phyloP scores from a whole-genome alignment of 2,329 filamentous ascomycete species.

The Penicillium sp. region DNA sequence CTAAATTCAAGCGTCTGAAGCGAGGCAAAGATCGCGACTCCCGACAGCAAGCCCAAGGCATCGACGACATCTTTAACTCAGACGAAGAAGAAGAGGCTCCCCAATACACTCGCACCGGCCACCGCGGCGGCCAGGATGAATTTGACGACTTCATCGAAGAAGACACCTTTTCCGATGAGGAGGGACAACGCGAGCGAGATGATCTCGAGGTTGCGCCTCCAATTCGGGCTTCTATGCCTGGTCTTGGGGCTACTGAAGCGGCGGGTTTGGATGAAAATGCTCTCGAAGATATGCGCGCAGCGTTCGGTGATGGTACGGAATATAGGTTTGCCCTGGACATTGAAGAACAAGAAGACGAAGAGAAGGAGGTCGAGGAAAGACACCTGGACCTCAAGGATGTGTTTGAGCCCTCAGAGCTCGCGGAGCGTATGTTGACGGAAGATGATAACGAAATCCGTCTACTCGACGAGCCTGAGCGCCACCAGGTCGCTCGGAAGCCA shows the following conservation, averaged over 20 bases:
- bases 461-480: conserved; percentile 87
- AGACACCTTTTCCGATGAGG: conserved; percentile 86
- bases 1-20: conserved; percentile 95
- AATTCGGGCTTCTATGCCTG: conserved; percentile 66
- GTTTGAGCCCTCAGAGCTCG: conserved; percentile 92
- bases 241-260: conserved; percentile 71
- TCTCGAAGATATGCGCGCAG: conserved; percentile 91
- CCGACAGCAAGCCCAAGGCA: conserved; percentile 64
- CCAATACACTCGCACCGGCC: conserved; percentile 46
- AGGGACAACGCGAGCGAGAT: conserved; percentile 72
- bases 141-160: conserved; percentile 97
- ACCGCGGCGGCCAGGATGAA: conserved; percentile 68
- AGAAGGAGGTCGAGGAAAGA: conserved; percentile 75
- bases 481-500: conserved; percentile 85
- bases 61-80: conserved; percentile 93
- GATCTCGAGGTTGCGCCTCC: conserved; percentile 87
- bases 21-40: conserved; percentile 69
- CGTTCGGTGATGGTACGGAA: conserved; percentile 93
- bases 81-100: conserved; percentile 75
- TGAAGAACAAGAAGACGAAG: conserved; percentile 80
- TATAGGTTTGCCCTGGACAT: conserved; percentile 92
- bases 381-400: conserved; percentile 94
- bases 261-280: conserved; percentile 88
- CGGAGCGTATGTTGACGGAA: conserved; percentile 92
- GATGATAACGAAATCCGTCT: conserved; percentile 89